Conservation (phyloP, 2,329 filamentous ascomycete species). For the Malbranchea cinnamomea region DNA sequence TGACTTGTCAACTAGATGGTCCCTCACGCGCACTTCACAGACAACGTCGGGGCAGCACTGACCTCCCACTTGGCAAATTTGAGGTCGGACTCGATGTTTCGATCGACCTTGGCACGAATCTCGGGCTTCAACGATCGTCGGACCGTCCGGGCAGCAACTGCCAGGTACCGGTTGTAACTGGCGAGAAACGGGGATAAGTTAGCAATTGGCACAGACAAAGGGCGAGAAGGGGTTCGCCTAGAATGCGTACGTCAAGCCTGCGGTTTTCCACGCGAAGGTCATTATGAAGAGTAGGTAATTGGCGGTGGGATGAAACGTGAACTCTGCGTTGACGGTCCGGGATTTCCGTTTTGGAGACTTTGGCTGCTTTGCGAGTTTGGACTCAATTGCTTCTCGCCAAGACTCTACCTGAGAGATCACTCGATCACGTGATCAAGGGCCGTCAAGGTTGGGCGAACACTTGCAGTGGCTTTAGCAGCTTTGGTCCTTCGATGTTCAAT, state of each 20-base stretch:
- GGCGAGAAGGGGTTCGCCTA: constrained; percentile 14
- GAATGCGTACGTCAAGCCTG: constrained; percentile 79
- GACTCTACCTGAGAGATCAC: no score
- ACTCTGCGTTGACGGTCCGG: no score
- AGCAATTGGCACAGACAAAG: constrained; percentile 5
- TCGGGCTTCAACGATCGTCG: constrained; percentile 96
- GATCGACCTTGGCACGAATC: constrained; percentile 72
- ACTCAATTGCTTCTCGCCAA: no score
- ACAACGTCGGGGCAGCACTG: no score
- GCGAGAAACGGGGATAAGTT: constrained; percentile 14
- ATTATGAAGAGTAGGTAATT: constrained; percentile 45
- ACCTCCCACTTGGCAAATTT: constrained; percentile 94
- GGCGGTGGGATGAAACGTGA: constrained; percentile 3
- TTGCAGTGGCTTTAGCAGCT: no score
- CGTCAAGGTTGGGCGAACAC: no score
- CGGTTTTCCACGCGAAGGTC: constrained; percentile 96
- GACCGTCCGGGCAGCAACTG: constrained; percentile 84
- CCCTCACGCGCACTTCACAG: not conserved
- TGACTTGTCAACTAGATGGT: not conserved
- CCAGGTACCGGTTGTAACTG: constrained; percentile 99
- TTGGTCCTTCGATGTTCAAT: no score
- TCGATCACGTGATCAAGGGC: no score
- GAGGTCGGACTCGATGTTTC: constrained; percentile 76
- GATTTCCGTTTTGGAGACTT: no score
- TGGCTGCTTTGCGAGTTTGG: no score